These are phyloP conservation scores for Aspergillus kassunensis DNA, from an alignment of 495 filamentous ascomycete species.

Conservation along the genomic window DNA sequence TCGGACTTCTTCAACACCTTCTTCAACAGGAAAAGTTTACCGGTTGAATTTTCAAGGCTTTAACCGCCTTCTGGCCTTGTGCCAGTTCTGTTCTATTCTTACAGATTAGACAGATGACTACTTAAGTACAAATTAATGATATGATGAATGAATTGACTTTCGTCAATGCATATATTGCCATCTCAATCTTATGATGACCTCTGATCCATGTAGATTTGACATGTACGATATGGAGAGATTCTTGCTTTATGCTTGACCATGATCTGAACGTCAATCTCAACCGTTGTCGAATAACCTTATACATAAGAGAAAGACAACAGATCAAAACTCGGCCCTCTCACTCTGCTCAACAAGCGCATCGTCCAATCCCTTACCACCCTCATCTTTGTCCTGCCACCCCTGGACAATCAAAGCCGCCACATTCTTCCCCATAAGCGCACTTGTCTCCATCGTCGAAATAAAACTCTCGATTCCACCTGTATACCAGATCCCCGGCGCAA, in stretches of 20 bases:
- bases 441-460: constrained; percentile 98
- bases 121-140: constrained; percentile 15
- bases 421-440: constrained; percentile 91
- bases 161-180: background rate
- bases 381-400: constrained; percentile 42
- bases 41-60: constrained; percentile 4
- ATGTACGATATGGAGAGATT: too few species aligned
- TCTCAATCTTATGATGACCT: too few species aligned
- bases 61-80: constrained; percentile 10
- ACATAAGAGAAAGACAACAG: too few species aligned
- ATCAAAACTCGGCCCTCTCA: constrained; percentile 15
- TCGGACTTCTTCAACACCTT: constrained; percentile 39
- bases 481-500: constrained; percentile 71
- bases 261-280: too few species aligned
- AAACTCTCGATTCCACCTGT: constrained; percentile 93
- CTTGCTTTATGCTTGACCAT: too few species aligned
- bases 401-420: constrained; percentile 76
- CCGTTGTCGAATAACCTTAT: too few species aligned
- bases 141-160: constrained; percentile 10
- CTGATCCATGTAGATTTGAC: too few species aligned
- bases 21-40: constrained; percentile 40
- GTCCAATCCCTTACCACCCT: constrained; percentile 6
- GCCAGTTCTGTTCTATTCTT: background rate
- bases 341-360: constrained; percentile 1
- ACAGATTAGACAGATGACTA: background rate